Evolutionary conservation across 2,329 filamentous ascomycete genomes (phyloP).

Genomic region (Phaeophleospora eucalypticola): DNA sequence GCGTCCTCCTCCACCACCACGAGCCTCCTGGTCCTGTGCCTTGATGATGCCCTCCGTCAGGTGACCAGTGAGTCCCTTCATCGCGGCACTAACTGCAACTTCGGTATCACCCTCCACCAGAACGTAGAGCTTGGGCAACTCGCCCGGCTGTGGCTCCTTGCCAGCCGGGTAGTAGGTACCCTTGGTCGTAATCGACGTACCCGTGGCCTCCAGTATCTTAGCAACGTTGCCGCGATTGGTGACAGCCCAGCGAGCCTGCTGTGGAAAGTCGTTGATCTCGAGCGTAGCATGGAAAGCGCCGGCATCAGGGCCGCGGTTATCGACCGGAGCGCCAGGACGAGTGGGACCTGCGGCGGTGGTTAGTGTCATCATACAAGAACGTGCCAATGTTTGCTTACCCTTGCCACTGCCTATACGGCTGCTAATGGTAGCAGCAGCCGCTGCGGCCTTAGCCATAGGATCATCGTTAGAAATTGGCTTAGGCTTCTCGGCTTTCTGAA

Average conservation of each 20-base stretch:
- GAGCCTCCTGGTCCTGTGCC: constrained; percentile 77
- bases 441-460: constrained; percentile 56
- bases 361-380: neutral
- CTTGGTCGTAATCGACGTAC: constrained; percentile 95
- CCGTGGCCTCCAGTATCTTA: constrained; percentile 92
- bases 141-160: constrained; percentile 70
- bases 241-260: constrained; percentile 97
- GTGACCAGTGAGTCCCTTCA: constrained; percentile 82
- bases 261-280: constrained; percentile 98
- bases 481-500: constrained; percentile 63
- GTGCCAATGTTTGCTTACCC: constrained; percentile 43
- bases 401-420: constrained; percentile 78
- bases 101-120: constrained; percentile 97
- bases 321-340: constrained; percentile 86
- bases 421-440: constrained; percentile 89
- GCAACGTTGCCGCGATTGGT: constrained; percentile 98
- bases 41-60: constrained; percentile 87
- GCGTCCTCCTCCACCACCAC: no score
- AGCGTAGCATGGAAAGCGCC: constrained; percentile 94
- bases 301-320: constrained; percentile 97
- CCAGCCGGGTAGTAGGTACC: constrained; percentile 81
- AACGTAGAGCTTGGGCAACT: constrained; percentile 93
- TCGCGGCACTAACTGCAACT: constrained; percentile 81
- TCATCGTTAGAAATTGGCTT: constrained; percentile 35
- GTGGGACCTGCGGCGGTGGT: constrained; percentile 52